Evolutionary conservation across 2,329 filamentous ascomycete species (phyloP).

Genomic region (Sporothrix protearum): DNA sequence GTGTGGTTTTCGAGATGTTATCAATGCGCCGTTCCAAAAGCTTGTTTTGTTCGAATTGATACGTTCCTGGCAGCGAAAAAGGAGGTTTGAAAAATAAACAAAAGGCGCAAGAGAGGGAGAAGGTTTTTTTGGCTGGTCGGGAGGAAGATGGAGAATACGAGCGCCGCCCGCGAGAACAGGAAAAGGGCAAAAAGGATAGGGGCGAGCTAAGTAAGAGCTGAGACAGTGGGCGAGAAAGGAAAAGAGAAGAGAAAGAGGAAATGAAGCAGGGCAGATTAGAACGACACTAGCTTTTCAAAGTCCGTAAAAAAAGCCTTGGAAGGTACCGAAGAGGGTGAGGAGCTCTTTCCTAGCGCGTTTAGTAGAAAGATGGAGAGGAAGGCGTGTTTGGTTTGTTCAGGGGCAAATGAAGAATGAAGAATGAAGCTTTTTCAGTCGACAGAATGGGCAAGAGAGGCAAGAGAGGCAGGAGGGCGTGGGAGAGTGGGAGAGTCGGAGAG

Average conservation of each 20-base stretch:
- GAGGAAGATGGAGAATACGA: slow-evolving; percentile 13
- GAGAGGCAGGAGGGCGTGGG: not conserved
- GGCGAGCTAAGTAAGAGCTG: slow-evolving; percentile 20
- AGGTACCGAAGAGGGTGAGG: not conserved
- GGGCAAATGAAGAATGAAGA: not conserved
- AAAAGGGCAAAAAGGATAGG: slow-evolving; percentile 12
- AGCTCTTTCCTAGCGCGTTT: not conserved
- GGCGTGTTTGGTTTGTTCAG: not conserved
- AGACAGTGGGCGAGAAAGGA: slow-evolving; percentile 1
- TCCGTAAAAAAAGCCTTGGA: slow-evolving; percentile 14
- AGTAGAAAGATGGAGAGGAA: not conserved
- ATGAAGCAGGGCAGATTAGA: slow-evolving; percentile 11
- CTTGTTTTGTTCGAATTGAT: slow-evolving; percentile 2
- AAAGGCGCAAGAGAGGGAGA: not conserved
- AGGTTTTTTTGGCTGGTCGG: not conserved
- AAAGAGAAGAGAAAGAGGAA: not conserved
- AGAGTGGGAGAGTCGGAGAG: not conserved
- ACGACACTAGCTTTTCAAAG: not conserved
- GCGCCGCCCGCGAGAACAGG: not conserved
- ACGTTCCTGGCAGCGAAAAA: not conserved
- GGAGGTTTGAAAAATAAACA: not conserved
- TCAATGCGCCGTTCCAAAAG: not conserved
- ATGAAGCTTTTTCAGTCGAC: not conserved
- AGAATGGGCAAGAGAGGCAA: too few species aligned
- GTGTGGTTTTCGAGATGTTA: not conserved